Percentiles rank a stretch among this genome's conserved stretches.
phyloP scores from a whole-genome alignment of 2,329 filamentous ascomycete genomes.

The Exserohilum rostratum region DNA sequence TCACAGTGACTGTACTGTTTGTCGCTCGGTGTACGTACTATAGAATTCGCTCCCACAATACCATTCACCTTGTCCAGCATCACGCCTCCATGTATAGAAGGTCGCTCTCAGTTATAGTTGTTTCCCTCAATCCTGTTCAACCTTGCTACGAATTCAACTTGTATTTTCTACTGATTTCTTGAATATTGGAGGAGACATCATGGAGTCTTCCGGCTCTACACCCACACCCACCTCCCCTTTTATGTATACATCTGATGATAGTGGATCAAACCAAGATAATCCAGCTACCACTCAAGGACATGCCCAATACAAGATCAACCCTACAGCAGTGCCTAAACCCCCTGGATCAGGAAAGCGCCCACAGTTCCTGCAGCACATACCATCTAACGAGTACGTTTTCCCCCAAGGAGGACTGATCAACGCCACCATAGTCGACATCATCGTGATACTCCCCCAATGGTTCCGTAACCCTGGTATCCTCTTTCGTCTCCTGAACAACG shows the following conservation, averaged over 20 bases:
- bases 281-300: neutral
- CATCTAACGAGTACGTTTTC: conserved; percentile 16
- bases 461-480: conserved; percentile 18
- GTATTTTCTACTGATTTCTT: neutral
- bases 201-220: neutral
- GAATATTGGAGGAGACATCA: neutral
- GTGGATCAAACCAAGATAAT: neutral
- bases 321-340: neutral
- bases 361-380: conserved; percentile 9
- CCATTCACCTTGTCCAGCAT: neutral
- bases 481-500: conserved; percentile 23
- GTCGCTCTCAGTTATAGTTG: neutral
- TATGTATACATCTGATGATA: neutral
- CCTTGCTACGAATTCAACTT: neutral
- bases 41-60: neutral
- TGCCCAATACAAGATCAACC: neutral
- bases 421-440: conserved; percentile 25
- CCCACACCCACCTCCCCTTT: too few species aligned
- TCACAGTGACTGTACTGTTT: neutral
- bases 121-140: neutral
- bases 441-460: conserved; percentile 25
- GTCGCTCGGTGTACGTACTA: neutral
- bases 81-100: neutral
- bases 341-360: neutral
- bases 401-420: conserved; percentile 11